Percentiles rank a stretch among this genome's conserved stretches.
Evolutionary conservation across 1,284 basidiomycete species (phyloP).

Genomic region (Xerocomus amazonicus): DNA sequence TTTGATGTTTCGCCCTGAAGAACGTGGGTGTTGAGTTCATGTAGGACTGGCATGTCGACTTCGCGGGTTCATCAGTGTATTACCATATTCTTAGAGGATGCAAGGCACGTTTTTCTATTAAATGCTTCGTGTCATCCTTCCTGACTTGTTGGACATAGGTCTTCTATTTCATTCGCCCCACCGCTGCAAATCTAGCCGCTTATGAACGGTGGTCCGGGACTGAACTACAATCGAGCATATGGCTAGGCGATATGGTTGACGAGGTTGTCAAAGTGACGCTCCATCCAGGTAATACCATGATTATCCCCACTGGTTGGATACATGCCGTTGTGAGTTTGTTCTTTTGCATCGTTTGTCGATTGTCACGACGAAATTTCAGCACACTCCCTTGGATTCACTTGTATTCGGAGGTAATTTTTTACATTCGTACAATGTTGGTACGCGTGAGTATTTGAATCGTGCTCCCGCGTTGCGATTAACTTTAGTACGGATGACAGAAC

Average conservation of each 20-base stretch:
- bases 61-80: conserved; percentile 93
- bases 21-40: conserved; percentile 8
- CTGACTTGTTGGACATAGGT: conserved; percentile 47
- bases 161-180: conserved; percentile 95
- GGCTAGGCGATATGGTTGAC: conserved; percentile 90
- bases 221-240: conserved; percentile 81
- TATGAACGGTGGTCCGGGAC: conserved; percentile 90
- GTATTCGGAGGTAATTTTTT: conserved; percentile 98
- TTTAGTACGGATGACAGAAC: conserved; percentile 48
- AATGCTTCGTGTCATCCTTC: conserved; percentile 10
- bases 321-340: conserved; percentile 80
- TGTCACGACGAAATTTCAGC: conserved; percentile 40
- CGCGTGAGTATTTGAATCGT: conserved; percentile 50
- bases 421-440: conserved; percentile 76
- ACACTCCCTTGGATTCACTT: conserved; percentile 87
- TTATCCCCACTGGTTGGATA: conserved; percentile 96
- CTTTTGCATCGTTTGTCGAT: not conserved
- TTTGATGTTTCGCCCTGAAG: not conserved
- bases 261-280: conserved; percentile 85
- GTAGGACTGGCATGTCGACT: conserved; percentile 96
- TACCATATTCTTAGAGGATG: conserved; percentile 84
- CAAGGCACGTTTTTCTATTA: conserved; percentile 50
- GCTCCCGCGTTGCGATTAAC: not conserved
- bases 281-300: conserved; percentile 88
- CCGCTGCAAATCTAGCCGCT: conserved; percentile 81